Percentiles rank a stretch among this genome's conserved stretches.
These are phyloP conservation scores for Akebia trifoliata DNA, from an alignment of 164 flowering plant species.

Conservation along the genomic window DNA sequence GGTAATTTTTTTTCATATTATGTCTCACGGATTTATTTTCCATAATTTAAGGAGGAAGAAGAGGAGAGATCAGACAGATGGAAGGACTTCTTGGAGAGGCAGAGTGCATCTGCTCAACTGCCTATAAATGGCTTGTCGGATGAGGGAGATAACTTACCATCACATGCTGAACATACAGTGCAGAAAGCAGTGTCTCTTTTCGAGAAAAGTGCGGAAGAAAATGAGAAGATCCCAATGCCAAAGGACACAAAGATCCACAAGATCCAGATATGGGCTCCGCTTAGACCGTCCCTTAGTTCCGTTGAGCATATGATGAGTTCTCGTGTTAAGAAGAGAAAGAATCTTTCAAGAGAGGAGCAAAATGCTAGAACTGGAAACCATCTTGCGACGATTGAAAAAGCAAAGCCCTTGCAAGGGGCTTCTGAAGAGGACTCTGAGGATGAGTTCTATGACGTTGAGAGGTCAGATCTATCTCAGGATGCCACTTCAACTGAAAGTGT, in stretches of 20 bases:
- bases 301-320: slow-evolving; percentile 83
- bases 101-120: slow-evolving; percentile 45
- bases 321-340: slow-evolving; percentile 56
- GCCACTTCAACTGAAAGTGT: slow-evolving; percentile 34
- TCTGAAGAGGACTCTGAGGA: slow-evolving; percentile 72
- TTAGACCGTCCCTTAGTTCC: slow-evolving; percentile 68
- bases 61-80: slow-evolving; percentile 96
- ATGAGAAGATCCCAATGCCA: slow-evolving; percentile 8
- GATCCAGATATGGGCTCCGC: slow-evolving; percentile 60
- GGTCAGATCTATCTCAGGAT: slow-evolving; percentile 62
- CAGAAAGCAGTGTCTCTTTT: slow-evolving; percentile 19
- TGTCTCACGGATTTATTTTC: no score
- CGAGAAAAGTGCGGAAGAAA: slow-evolving; percentile 9
- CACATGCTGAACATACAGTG: slow-evolving; percentile 12
- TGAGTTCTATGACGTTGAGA: slow-evolving; percentile 89
- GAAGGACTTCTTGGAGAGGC: slow-evolving; percentile 64
- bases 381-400: slow-evolving; percentile 27
- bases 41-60: slow-evolving; percentile 73
- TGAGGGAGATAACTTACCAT: background rate
- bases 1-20: no score
- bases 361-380: slow-evolving; percentile 25
- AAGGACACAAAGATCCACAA: slow-evolving; percentile 31
- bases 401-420: slow-evolving; percentile 13
- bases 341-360: slow-evolving; percentile 27
- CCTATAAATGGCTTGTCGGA: slow-evolving; percentile 28